Percentiles rank a stretch among this genome's conserved stretches.
phyloP scores from a whole-genome alignment of 495 filamentous ascomycete species.

The Penicillium turbatum region DNA sequence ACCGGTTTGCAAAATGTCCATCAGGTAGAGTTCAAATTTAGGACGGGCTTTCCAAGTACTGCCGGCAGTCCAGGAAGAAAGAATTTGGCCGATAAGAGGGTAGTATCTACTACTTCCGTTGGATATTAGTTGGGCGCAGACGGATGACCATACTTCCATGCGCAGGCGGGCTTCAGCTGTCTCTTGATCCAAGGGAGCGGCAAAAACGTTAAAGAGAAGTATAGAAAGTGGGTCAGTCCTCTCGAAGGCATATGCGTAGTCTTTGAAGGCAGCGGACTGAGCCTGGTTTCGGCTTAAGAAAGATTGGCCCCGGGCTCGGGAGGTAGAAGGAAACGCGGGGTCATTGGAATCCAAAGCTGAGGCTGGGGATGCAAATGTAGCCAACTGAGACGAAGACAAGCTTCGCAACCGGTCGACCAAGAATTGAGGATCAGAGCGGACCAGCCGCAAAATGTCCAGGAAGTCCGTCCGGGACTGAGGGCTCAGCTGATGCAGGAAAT shows the following conservation, averaged over 20 bases:
- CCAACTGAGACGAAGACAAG: slow-evolving; percentile 68
- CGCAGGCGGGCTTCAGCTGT: slow-evolving; percentile 74
- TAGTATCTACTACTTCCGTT: slow-evolving; percentile 41
- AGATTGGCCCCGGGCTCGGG: slow-evolving; percentile 53
- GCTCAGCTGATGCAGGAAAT: slow-evolving; percentile 79
- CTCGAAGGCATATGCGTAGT: slow-evolving; percentile 63
- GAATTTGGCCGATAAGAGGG: slow-evolving; percentile 41
- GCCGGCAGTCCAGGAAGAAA: slow-evolving; percentile 82
- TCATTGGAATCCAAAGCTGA: slow-evolving; percentile 73
- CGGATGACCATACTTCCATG: slow-evolving; percentile 80
- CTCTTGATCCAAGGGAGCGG: slow-evolving; percentile 61
- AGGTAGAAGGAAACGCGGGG: slow-evolving; percentile 72
- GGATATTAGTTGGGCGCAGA: slow-evolving; percentile 68
- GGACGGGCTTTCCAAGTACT: slow-evolving; percentile 83
- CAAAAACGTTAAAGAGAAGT: slow-evolving; percentile 84
- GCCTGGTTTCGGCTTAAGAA: slow-evolving; percentile 54
- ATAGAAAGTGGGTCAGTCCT: slow-evolving; percentile 81
- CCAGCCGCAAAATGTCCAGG: slow-evolving; percentile 71
- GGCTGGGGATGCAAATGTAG: slow-evolving; percentile 67
- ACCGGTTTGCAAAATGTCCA: slow-evolving; percentile 88
- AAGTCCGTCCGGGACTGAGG: slow-evolving; percentile 68
- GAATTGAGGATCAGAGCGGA: slow-evolving; percentile 82
- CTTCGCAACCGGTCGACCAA: slow-evolving; percentile 72
- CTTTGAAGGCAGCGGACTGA: slow-evolving; percentile 49
- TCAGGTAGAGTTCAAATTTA: slow-evolving; percentile 88